Conservation (phyloP, 768 basidiomycete species). For the Lactifluus subvellereus region DNA sequence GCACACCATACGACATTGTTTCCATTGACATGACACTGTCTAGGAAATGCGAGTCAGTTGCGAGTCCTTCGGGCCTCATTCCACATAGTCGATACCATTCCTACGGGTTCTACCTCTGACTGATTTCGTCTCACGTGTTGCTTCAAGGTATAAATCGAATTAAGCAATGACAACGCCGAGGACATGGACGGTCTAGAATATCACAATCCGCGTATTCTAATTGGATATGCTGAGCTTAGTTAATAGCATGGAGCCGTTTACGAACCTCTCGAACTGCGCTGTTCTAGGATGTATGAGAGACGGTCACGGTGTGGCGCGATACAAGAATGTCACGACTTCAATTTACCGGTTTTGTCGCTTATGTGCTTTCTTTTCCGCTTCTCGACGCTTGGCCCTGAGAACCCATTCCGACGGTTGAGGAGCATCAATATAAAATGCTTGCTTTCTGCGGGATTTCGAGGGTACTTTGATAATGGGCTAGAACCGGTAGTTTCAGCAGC, state of each 20-base stretch:
- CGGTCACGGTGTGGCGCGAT: background rate
- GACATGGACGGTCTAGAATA: conserved; percentile 18
- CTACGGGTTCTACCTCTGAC: conserved; percentile 15
- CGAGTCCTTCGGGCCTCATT: background rate
- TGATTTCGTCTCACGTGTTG: conserved; percentile 19
- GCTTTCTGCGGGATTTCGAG: background rate
- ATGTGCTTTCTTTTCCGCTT: conserved; percentile 3
- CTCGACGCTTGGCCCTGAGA: conserved; percentile 9
- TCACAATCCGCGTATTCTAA: conserved; percentile 19
- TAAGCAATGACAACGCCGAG: conserved; percentile 20
- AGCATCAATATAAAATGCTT: conserved; percentile 10
- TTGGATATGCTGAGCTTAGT: conserved; percentile 9
- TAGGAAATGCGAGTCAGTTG: conserved; percentile 9
- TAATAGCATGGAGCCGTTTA: background rate
- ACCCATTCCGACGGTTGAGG: conserved; percentile 16
- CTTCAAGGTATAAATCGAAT: conserved; percentile 22
- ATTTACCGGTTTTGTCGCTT: conserved; percentile 1
- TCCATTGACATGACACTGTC: conserved; percentile 22
- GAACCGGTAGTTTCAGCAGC: background rate
- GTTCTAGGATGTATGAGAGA: conserved; percentile 7
- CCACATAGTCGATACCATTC: conserved; percentile 10
- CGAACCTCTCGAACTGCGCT: conserved; percentile 13
- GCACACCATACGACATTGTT: conserved; percentile 23
- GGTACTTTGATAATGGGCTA: background rate
- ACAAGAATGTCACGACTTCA: background rate